These are phyloP conservation scores for Tuber magnatum DNA, from an alignment of 495 filamentous ascomycete genomes.

Conservation along the genomic window DNA sequence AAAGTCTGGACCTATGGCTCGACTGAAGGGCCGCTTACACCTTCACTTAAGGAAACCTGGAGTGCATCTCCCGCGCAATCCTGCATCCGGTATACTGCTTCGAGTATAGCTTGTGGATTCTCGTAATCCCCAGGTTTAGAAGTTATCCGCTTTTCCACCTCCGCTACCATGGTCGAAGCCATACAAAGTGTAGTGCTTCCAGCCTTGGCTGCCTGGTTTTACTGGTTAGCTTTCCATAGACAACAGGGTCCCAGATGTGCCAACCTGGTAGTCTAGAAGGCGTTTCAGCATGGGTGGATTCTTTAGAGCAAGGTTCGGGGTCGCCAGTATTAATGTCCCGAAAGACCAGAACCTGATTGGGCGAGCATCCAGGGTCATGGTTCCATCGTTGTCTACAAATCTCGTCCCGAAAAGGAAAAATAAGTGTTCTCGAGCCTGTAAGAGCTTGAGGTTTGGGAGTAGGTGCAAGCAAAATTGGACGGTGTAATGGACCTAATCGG, in stretches of 20 bases:
- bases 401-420: conserved; percentile 38
- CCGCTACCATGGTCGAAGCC: conserved; percentile 12
- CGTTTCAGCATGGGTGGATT: conserved; percentile 19
- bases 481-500: conserved; percentile 32
- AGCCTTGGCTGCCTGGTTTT: conserved; percentile 23
- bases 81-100: conserved; percentile 10
- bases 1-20: conserved; percentile 11
- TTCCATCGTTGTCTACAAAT: conserved; percentile 9
- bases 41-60: not conserved
- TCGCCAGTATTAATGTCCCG: conserved; percentile 36
- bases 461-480: conserved; percentile 32
- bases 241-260: not conserved
- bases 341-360: conserved; percentile 37
- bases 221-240: not conserved
- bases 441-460: conserved; percentile 27
- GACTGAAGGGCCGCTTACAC: conserved; percentile 2
- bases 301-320: conserved; percentile 27
- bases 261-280: conserved; percentile 32
- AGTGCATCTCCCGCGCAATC: conserved; percentile 11
- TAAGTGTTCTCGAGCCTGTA: conserved; percentile 23
- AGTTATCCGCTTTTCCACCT: conserved; percentile 16
- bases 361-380: conserved; percentile 12
- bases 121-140: conserved; percentile 7
- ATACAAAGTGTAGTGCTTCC: conserved; percentile 37
- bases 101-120: not conserved